Percentiles rank a stretch among this genome's conserved stretches.
Evolutionary conservation across 1,284 basidiomycete species (phyloP).

Genomic region (Cryptococcus sp.): DNA sequence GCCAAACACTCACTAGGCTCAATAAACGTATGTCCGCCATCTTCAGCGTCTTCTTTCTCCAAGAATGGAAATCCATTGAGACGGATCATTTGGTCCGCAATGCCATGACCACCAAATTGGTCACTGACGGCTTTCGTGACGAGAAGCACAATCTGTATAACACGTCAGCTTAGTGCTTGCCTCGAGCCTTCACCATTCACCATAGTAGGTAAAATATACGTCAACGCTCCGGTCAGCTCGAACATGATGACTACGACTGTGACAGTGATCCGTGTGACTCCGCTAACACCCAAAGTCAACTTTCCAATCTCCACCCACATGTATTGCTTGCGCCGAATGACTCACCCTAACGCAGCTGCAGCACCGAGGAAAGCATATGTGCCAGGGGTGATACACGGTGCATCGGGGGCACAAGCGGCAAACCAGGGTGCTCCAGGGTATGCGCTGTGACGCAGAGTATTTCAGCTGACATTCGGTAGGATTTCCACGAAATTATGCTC

Average conservation of each 20-base stretch:
- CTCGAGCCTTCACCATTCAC: constrained; percentile 55
- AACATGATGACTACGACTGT: constrained; percentile 99
- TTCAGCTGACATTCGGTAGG: not conserved
- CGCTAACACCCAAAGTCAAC: constrained; percentile 57
- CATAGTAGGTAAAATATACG: constrained; percentile 98
- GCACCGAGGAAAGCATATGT: constrained; percentile 96
- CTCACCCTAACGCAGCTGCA: constrained; percentile 85
- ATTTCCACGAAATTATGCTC: constrained; percentile 31
- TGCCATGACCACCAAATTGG: constrained; percentile 85
- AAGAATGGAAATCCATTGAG: constrained; percentile 98
- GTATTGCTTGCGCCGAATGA: constrained; percentile 4
- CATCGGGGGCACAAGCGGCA: constrained; percentile 83
- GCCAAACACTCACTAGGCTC: constrained; percentile 67
- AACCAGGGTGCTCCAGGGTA: constrained; percentile 84
- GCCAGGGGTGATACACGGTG: constrained; percentile 96
- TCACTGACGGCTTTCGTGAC: constrained; percentile 99
- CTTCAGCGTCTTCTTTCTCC: constrained; percentile 77
- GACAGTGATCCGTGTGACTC: constrained; percentile 94
- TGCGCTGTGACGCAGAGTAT: constrained; percentile 58
- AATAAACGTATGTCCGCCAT: constrained; percentile 83
- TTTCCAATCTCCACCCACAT: no score
- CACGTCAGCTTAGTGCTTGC: no score
- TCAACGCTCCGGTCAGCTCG: constrained; percentile 96
- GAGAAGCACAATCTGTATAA: constrained; percentile 79
- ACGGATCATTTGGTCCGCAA: constrained; percentile 94